Base-by-base conservation (phyloP, 2,329 filamentous ascomycete genomes). In the Aspergillus neoniger region DNA sequence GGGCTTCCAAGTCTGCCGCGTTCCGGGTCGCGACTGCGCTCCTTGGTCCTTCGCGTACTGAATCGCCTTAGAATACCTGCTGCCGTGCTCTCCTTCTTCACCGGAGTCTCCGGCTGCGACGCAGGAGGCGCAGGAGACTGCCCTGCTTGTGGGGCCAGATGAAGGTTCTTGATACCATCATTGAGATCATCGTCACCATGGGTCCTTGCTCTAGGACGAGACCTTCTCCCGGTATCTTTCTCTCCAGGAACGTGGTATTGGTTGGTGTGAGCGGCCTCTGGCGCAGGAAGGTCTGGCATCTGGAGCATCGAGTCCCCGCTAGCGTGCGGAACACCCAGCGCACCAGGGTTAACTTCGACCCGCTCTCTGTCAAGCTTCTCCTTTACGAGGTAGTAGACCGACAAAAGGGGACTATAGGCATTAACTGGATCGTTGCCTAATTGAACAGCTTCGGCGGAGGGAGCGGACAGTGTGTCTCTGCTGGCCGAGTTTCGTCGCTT, bases 331-430 rank as follows among this genome's bases (percentile, higher is more conserved):
- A 89, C 80, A 19, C 81, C 80, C 28, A 84, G 71, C 58, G 84
- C 84, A 21, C 86, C 85, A 52, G 88, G 85, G 61, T 87, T 88
- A 39, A 78, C 74, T 67, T 86, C 84, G 23, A 79, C 72, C 49
- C 81, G 77, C 70, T 98, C 93, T 38, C 91, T 87, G 53, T 96
- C 91, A 65, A 92, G 87, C 79, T 98, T 98, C 80, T 99, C 95
- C 67, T 87, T 89, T n/a, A 96, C 95, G 3, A 99, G 85, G 70
- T 96, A 96, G 76, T 99, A 99, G 14, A 99, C 89, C 1, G 95
- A 98, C 7, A 98, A 83, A 14, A 98, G 81, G 7, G 95, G 95
- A 69, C 91, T 94, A 74, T 91, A 99, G 4, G 95, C 95, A 74
- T 98, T 98, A 60, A 96, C 80, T 0, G 95, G 93, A 71, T 99